Percentiles rank a stretch among this genome's conserved stretches.
These are phyloP conservation scores for Laguncularia racemosa DNA, from an alignment of 345 rosid species.

Conservation along the genomic window DNA sequence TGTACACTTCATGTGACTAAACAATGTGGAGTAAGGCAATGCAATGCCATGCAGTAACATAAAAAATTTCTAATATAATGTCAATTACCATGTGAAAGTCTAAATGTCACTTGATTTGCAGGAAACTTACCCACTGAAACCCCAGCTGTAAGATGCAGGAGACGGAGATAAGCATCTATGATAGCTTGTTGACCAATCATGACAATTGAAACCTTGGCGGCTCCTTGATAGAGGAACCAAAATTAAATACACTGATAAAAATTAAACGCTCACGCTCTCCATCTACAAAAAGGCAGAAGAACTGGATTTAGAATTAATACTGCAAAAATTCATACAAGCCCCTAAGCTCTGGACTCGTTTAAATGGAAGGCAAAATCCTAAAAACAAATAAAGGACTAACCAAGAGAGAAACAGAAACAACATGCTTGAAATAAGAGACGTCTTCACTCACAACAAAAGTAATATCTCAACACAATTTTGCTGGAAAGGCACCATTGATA, in stretches of 20 bases:
- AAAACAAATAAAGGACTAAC: not conserved
- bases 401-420: not conserved
- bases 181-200: slow-evolving; percentile 98
- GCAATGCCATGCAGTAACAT: no score
- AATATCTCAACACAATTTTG: no score
- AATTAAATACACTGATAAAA: not conserved
- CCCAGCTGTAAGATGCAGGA: slow-evolving; percentile 91
- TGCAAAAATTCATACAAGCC: slow-evolving; percentile 2
- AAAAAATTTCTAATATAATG: no score
- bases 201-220: slow-evolving; percentile 91
- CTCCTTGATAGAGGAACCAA: slow-evolving; percentile 52
- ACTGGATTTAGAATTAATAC: not conserved
- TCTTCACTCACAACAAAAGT: no score
- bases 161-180: slow-evolving; percentile 98
- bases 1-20: no score
- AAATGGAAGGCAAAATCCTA: not conserved
- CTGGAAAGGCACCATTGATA: no score
- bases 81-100: no score
- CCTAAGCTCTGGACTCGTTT: not conserved
- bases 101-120: not conserved
- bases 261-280: slow-evolving; percentile 54
- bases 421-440: not conserved
- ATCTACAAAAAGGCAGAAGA: slow-evolving; percentile 29
- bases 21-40: no score
- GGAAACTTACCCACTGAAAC: slow-evolving; percentile 72